Evolutionary conservation across 2,329 filamentous ascomycete genomes (phyloP).

Genomic region (Pseudogymnoascus pannorum): DNA sequence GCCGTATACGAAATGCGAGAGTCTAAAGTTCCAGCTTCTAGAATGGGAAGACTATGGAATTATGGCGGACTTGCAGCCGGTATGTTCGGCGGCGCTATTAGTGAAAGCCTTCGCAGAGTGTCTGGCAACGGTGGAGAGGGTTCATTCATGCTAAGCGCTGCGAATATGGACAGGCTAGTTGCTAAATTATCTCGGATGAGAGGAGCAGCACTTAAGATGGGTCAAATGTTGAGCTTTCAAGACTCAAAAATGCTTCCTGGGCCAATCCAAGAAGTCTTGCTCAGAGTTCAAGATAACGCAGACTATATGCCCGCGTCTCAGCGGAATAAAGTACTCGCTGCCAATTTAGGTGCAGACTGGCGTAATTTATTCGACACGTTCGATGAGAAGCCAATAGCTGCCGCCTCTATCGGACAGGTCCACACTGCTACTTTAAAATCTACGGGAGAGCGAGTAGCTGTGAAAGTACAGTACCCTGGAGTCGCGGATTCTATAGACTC

Average conservation of each 20-base stretch:
- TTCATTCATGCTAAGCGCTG: slow-evolving; percentile 78
- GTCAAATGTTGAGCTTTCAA: slow-evolving; percentile 98
- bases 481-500: slow-evolving; percentile 95
- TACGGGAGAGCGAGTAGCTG: slow-evolving; percentile 70
- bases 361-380: slow-evolving; percentile 75
- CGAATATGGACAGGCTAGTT: slow-evolving; percentile 89
- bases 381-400: slow-evolving; percentile 85
- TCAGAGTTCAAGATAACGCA: slow-evolving; percentile 90
- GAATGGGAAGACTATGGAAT: slow-evolving; percentile 85
- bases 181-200: slow-evolving; percentile 92
- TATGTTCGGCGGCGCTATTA: slow-evolving; percentile 88
- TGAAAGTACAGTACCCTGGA: slow-evolving; percentile 96
- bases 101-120: slow-evolving; percentile 73
- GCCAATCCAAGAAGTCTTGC: slow-evolving; percentile 80
- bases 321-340: slow-evolving; percentile 71
- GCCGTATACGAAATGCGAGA: slow-evolving; percentile 66
- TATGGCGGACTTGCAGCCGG: slow-evolving; percentile 89
- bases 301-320: slow-evolving; percentile 98
- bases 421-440: slow-evolving; percentile 76
- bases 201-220: slow-evolving; percentile 91
- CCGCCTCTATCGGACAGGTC: slow-evolving; percentile 94
- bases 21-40: slow-evolving; percentile 82
- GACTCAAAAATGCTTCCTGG: slow-evolving; percentile 90
- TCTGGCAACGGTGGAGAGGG: slow-evolving; percentile 62
- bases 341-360: slow-evolving; percentile 80